Evolutionary conservation across 2,329 filamentous ascomycete genomes (phyloP).

Genomic region (Cryphonectria naterciae): DNA sequence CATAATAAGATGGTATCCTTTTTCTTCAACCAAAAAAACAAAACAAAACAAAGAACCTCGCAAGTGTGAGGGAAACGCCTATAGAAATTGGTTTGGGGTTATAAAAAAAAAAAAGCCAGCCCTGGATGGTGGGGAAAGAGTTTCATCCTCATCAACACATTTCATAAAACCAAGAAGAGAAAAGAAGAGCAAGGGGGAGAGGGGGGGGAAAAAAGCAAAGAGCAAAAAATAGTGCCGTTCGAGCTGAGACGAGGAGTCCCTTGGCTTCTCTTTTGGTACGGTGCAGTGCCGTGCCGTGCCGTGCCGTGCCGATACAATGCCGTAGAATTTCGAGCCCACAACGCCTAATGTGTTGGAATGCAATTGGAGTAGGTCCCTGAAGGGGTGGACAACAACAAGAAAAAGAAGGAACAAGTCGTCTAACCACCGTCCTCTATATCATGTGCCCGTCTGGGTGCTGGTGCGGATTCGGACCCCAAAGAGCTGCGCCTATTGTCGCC

Average conservation of each 20-base stretch:
- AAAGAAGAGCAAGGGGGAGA: background rate
- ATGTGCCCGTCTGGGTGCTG: conserved; percentile 23
- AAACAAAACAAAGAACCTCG: background rate
- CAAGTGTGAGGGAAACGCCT: background rate
- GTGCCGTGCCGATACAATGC: conserved; percentile 18
- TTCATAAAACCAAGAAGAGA: background rate
- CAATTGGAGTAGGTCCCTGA: background rate
- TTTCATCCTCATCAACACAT: conserved; percentile 12
- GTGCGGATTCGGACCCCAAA: conserved; percentile 37
- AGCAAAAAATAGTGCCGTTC: background rate
- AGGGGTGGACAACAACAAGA: background rate
- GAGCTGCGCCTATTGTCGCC: conserved; percentile 38
- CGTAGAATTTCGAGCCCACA: conserved; percentile 2
- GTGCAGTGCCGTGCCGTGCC: conserved; percentile 18
- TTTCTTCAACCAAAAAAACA: background rate
- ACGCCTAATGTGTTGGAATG: background rate
- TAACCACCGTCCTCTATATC: conserved; percentile 11
- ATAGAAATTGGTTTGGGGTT: background rate
- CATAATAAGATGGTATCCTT: conserved; percentile 6
- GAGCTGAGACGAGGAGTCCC: background rate
- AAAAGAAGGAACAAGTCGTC: background rate
- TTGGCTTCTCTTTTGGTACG: conserved; percentile 1
- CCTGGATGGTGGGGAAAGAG: conserved; percentile 5
- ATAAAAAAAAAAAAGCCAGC: background rate
- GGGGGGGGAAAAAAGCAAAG: background rate